Conservation (phyloP, 306 rosid species). For the Abrus pulchellus region DNA sequence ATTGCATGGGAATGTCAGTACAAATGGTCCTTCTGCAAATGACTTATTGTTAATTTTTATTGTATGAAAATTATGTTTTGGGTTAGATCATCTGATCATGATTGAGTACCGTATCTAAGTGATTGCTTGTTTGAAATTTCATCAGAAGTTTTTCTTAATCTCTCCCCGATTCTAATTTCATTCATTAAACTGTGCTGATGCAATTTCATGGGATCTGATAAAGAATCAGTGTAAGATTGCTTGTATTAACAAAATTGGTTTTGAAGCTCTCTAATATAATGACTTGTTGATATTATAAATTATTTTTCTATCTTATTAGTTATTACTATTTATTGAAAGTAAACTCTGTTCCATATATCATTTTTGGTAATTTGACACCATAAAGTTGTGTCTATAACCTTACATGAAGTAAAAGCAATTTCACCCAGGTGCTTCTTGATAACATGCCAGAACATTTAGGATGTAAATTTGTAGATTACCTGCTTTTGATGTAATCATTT, state of each 20-base stretch:
- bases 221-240: not conserved
- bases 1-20: conserved; percentile 12
- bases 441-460: conserved; percentile 1
- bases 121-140: conserved; percentile 20
- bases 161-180: conserved; percentile 12
- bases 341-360: not conserved
- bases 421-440: not conserved
- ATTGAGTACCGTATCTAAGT: conserved; percentile 11
- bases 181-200: not conserved
- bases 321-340: not conserved
- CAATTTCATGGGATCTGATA: not conserved
- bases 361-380: not conserved
- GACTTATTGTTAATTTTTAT: not conserved
- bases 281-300: not conserved
- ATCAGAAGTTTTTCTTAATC: not conserved
- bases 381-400: not conserved
- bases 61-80: not conserved
- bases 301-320: not conserved
- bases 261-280: too few species aligned
- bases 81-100: not conserved
- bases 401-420: not conserved
- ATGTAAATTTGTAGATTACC: conserved; percentile 10
- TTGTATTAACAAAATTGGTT: too few species aligned
- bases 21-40: not conserved
- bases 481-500: not conserved